Percentiles rank a stretch among this genome's conserved stretches.
Evolutionary conservation across 179 eudicot species (phyloP).

Genomic region (Silene vulgaris): DNA sequence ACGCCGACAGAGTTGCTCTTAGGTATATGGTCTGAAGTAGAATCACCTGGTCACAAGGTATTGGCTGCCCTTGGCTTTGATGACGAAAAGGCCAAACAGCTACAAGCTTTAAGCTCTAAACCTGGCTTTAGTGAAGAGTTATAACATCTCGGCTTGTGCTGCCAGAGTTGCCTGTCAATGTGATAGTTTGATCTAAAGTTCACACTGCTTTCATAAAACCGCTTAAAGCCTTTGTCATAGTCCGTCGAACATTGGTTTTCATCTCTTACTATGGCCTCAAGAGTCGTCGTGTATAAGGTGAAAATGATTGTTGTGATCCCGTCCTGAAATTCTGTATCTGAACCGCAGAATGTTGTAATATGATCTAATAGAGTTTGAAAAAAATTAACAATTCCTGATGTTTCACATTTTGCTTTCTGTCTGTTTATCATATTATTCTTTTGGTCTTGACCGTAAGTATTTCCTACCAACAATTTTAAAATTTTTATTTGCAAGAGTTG

Average conservation of each 20-base stretch:
- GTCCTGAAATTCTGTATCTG: background rate
- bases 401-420: background rate
- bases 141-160: conserved; percentile 3
- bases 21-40: conserved; percentile 73
- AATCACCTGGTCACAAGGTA: conserved; percentile 68
- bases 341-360: background rate
- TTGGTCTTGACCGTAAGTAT: no score
- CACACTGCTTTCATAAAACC: conserved; percentile 5
- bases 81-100: conserved; percentile 64
- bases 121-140: conserved; percentile 43
- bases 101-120: conserved; percentile 45
- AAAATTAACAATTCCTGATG: background rate
- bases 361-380: background rate
- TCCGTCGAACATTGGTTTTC: background rate
- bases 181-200: conserved; percentile 23
- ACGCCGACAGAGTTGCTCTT: conserved; percentile 63
- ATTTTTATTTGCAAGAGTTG: no score
- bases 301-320: background rate
- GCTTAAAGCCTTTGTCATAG: background rate
- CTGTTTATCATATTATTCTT: background rate
- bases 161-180: conserved; percentile 1
- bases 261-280: background rate
- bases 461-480: no score
- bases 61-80: conserved; percentile 71
- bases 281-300: background rate